Conservation (phyloP, 345 rosid species). For the Limnanthes douglasii region DNA sequence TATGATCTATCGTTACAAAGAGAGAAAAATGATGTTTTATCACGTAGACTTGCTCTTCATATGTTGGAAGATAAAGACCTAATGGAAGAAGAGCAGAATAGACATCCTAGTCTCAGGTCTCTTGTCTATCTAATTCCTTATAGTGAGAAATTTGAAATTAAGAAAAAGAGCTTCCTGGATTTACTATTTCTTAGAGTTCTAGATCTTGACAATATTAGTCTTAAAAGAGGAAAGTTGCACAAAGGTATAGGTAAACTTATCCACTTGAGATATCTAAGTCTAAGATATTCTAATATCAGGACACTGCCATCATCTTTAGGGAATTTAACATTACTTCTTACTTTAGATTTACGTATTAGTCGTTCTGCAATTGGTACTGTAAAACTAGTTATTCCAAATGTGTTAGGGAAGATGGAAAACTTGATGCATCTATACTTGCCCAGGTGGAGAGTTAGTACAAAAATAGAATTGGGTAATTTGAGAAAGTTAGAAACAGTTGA, state of each 20-base stretch:
- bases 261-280: slow-evolving; percentile 14
- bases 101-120: too few relatives aligned
- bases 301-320: slow-evolving; percentile 9
- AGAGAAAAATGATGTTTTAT: slow-evolving; percentile 4
- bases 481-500: slow-evolving; percentile 10
- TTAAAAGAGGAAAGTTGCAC: slow-evolving; percentile 10
- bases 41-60: slow-evolving; percentile 17
- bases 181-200: slow-evolving; percentile 21
- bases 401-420: slow-evolving; percentile 11
- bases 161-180: too few relatives aligned
- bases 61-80: too few relatives aligned
- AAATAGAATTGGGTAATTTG: slow-evolving; percentile 11
- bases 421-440: slow-evolving; percentile 14
- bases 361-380: slow-evolving; percentile 1
- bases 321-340: slow-evolving; percentile 9
- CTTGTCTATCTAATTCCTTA: too few relatives aligned
- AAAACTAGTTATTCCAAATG: slow-evolving; percentile 9
- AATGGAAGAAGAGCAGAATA: too few relatives aligned
- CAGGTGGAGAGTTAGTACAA: slow-evolving; percentile 5
- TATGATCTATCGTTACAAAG: slow-evolving; percentile 3
- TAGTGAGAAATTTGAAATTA: too few relatives aligned
- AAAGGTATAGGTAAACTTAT: slow-evolving; percentile 20
- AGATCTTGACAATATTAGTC: slow-evolving; percentile 15
- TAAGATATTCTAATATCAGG: slow-evolving; percentile 8
- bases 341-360: slow-evolving; percentile 14